Evolutionary conservation across 2,329 filamentous ascomycete species (phyloP).

Genomic region (Botryotinia calthae): DNA sequence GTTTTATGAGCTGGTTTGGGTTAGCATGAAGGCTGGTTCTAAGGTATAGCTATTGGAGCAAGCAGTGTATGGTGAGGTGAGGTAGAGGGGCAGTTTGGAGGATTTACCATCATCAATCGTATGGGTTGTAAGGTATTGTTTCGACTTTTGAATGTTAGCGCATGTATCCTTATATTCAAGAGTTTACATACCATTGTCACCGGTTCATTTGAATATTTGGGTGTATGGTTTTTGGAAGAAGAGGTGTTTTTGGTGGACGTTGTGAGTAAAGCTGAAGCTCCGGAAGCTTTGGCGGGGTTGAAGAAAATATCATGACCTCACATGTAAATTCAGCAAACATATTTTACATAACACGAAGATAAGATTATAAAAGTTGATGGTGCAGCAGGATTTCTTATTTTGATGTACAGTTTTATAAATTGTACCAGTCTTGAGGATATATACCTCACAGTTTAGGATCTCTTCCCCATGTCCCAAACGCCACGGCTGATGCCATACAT

Average conservation of each 20-base stretch:
- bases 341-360: not conserved
- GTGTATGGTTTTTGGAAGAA: conserved; percentile 12
- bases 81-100: not conserved
- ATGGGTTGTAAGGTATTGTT: conserved; percentile 94
- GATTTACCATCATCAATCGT: conserved; percentile 78
- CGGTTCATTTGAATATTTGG: conserved; percentile 23
- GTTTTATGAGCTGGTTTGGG: conserved; percentile 66
- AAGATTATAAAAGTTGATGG: not conserved
- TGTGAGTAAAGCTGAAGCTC: conserved; percentile 12
- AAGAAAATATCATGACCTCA: conserved; percentile 19
- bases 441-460: conserved; percentile 14
- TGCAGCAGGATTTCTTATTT: conserved; percentile 19
- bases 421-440: conserved; percentile 11
- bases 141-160: conserved; percentile 63
- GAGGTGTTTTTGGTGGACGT: conserved; percentile 5
- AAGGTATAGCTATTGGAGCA: not conserved
- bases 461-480: conserved; percentile 28
- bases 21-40: conserved; percentile 25
- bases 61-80: not conserved
- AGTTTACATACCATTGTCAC: conserved; percentile 36
- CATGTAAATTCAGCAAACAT: not conserved
- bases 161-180: conserved; percentile 12
- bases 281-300: conserved; percentile 19
- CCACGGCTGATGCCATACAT: conserved; percentile 27
- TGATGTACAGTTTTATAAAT: conserved; percentile 22